A percentile compares a stretch with the other conserved stretches of the same genome.
Conservation (phyloP, 495 filamentous ascomycete genomes). For the Rhizodiscina lignyota region DNA sequence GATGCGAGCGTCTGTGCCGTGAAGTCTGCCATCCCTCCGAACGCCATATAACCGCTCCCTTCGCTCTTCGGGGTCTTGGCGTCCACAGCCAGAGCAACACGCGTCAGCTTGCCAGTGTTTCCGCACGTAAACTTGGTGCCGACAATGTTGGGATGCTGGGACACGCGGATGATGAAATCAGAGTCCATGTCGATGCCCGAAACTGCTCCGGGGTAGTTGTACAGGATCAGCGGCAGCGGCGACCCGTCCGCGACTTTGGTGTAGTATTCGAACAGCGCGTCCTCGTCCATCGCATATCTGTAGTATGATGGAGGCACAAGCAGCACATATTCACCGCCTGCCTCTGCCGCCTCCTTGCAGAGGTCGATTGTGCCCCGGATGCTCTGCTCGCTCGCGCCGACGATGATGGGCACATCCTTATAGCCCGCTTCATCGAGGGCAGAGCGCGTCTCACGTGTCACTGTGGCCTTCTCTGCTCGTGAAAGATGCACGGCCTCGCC, state of each 20-base stretch:
- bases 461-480: slow-evolving; percentile 53
- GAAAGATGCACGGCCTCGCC: slow-evolving; percentile 77
- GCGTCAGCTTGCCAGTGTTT: slow-evolving; percentile 75
- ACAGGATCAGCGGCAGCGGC: slow-evolving; percentile 66
- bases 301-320: slow-evolving; percentile 75
- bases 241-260: slow-evolving; percentile 55
- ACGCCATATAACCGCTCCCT: slow-evolving; percentile 64
- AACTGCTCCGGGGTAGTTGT: slow-evolving; percentile 85
- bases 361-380: slow-evolving; percentile 62
- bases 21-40: slow-evolving; percentile 81
- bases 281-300: slow-evolving; percentile 60
- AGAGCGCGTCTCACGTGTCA: slow-evolving; percentile 64
- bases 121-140: slow-evolving; percentile 88
- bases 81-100: slow-evolving; percentile 60
- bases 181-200: slow-evolving; percentile 88
- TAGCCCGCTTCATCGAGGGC: slow-evolving; percentile 72
- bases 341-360: slow-evolving; percentile 46
- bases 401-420: slow-evolving; percentile 58
- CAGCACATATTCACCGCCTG: slow-evolving; percentile 64
- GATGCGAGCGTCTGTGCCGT: slow-evolving; percentile 64
- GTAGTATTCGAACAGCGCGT: slow-evolving; percentile 62
- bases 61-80: slow-evolving; percentile 50
- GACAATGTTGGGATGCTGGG: slow-evolving; percentile 66
- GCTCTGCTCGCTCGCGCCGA: slow-evolving; percentile 63
- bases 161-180: slow-evolving; percentile 68